A percentile compares a stretch with the other conserved stretches of the same genome.
These are phyloP conservation scores for Fusarium penzigii DNA, from an alignment of 2,329 filamentous ascomycete species.

Conservation along the genomic window DNA sequence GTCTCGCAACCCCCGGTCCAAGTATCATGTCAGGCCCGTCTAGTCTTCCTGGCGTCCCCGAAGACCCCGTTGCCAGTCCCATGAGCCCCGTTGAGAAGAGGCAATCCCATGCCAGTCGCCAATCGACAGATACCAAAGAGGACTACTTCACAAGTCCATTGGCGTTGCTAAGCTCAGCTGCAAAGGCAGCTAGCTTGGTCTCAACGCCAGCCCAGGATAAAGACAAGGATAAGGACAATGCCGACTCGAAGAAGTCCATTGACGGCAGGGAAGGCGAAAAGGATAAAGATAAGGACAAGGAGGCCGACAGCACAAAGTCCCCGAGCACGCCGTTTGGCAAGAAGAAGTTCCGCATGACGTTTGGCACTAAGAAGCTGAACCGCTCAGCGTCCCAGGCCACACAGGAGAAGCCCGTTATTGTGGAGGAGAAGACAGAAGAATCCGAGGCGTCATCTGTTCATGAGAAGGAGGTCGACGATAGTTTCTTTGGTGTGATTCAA, in stretches of 20 bases:
- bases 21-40: constrained; percentile 25
- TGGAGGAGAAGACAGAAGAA: constrained; percentile 76
- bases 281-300: constrained; percentile 51
- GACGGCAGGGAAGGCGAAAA: constrained; percentile 54
- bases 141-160: constrained; percentile 78
- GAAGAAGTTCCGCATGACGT: constrained; percentile 85
- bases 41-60: constrained; percentile 48
- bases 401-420: constrained; percentile 69
- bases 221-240: constrained; percentile 38
- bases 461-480: constrained; percentile 75
- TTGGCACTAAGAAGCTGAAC: constrained; percentile 81
- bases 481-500: constrained; percentile 70
- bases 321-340: constrained; percentile 72
- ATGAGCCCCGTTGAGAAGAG: constrained; percentile 55
- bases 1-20: constrained; percentile 66
- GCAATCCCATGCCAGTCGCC: constrained; percentile 56
- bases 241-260: constrained; percentile 51
- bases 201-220: constrained; percentile 44
- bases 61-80: constrained; percentile 45
- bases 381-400: constrained; percentile 61
- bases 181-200: constrained; percentile 50
- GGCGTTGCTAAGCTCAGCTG: constrained; percentile 46
- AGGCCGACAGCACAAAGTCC: constrained; percentile 56
- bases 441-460: constrained; percentile 64
- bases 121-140: constrained; percentile 59